Evolutionary conservation across 441 rosid species (phyloP).

Genomic region (Francoa sonchifolia): DNA sequence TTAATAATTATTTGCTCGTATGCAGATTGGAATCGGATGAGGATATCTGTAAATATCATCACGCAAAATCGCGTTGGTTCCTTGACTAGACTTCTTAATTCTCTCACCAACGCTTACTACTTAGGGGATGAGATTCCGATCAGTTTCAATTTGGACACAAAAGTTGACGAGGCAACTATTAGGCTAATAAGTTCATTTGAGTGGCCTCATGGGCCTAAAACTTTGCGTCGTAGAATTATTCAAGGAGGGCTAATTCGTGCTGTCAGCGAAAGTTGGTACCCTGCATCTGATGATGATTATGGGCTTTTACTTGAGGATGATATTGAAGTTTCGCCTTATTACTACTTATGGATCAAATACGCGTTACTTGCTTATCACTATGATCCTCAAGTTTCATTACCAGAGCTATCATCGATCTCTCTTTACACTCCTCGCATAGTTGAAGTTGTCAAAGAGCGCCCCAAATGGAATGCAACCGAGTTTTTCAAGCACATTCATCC

Average conservation of each 20-base stretch:
- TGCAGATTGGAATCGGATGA: conserved; percentile 94
- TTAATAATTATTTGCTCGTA: not conserved
- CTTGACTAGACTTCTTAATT: conserved; percentile 54
- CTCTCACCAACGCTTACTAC: conserved; percentile 68
- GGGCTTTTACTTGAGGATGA: conserved; percentile 91
- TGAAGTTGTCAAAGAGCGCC: conserved; percentile 91
- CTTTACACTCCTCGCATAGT: conserved; percentile 81
- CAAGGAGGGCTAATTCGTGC: conserved; percentile 98
- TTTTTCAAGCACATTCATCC: conserved; percentile 78
- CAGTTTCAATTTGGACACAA: conserved; percentile 90
- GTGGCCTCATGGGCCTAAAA: conserved; percentile 90
- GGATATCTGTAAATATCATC: conserved; percentile 73
- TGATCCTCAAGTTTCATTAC: conserved; percentile 74
- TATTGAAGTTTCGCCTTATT: conserved; percentile 90
- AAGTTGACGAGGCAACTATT: conserved; percentile 78
- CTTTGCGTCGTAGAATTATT: conserved; percentile 80
- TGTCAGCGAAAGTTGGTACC: conserved; percentile 99
- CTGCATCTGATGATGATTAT: conserved; percentile 73
- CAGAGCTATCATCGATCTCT: conserved; percentile 79
- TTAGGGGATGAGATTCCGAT: conserved; percentile 69
- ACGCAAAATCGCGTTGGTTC: conserved; percentile 76
- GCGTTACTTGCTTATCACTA: conserved; percentile 84
- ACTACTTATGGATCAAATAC: conserved; percentile 87
- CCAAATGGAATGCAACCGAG: conserved; percentile 81
- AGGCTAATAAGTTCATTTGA: conserved; percentile 53